phyloP scores from a whole-genome alignment of 2,329 filamentous ascomycete genomes.

The Endocalyx cinctus region DNA sequence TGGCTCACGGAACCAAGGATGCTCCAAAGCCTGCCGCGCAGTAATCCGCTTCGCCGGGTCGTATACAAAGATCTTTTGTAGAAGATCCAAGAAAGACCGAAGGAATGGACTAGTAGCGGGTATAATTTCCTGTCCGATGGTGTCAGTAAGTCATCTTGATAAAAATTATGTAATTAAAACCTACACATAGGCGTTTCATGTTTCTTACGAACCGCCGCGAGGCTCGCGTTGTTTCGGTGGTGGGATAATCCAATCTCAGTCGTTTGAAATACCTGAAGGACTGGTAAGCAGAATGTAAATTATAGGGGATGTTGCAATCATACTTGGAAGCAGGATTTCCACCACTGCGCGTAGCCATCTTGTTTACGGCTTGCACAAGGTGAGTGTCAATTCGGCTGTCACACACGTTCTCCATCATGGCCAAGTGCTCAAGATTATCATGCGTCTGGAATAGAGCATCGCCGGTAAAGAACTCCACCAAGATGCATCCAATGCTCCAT shows the following conservation, averaged over 20 bases:
- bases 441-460: slow-evolving; percentile 70
- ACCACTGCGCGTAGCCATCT: slow-evolving; percentile 51
- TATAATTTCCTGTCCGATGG: slow-evolving; percentile 64
- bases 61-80: slow-evolving; percentile 65
- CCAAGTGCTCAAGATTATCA: slow-evolving; percentile 66
- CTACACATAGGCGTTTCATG: slow-evolving; percentile 64
- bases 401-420: slow-evolving; percentile 72
- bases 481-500: slow-evolving; percentile 69
- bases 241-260: slow-evolving; percentile 61
- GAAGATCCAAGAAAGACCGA: slow-evolving; percentile 58
- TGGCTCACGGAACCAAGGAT: slow-evolving; percentile 64
- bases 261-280: slow-evolving; percentile 60
- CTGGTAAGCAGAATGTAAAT: slow-evolving; percentile 24
- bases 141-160: slow-evolving; percentile 13
- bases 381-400: slow-evolving; percentile 53
- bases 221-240: slow-evolving; percentile 57
- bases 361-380: slow-evolving; percentile 53
- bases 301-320: slow-evolving; percentile 4
- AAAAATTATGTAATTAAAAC: slow-evolving; percentile 18
- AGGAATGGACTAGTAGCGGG: slow-evolving; percentile 56
- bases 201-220: slow-evolving; percentile 64
- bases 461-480: slow-evolving; percentile 68
- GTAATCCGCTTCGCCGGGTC: slow-evolving; percentile 62
- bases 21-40: slow-evolving; percentile 60
- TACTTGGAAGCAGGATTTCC: slow-evolving; percentile 63